A percentile compares a stretch with the other conserved stretches of the same genome.
Conservation (phyloP, 192 early-diverging fungal species). For the Rhizophagus clarus region DNA sequence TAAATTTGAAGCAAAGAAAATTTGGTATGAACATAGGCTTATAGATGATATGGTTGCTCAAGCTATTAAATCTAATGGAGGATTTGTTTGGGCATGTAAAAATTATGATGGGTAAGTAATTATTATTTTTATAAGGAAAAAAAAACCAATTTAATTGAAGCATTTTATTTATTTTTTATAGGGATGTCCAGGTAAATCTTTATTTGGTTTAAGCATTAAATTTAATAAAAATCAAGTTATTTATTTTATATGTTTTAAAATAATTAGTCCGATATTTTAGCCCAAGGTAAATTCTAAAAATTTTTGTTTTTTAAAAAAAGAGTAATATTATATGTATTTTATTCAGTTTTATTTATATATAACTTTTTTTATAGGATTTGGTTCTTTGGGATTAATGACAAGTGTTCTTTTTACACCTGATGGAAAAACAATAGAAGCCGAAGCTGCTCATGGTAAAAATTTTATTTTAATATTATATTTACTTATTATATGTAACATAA, state of each 20-base stretch:
- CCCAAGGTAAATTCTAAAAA: conserved; percentile 60
- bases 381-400: conserved; percentile 95
- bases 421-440: conserved; percentile 88
- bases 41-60: conserved; percentile 99
- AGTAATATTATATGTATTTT: not conserved
- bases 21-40: conserved; percentile 98
- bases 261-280: conserved; percentile 83
- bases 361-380: conserved; percentile 55
- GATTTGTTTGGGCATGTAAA: conserved; percentile 92
- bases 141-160: not conserved
- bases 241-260: not conserved
- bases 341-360: not conserved
- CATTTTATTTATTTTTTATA: not conserved
- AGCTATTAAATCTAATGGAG: conserved; percentile 89
- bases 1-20: conserved; percentile 75
- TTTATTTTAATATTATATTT: too few species aligned
- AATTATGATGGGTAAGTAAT: conserved; percentile 94
- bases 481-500: not conserved
- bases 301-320: not conserved
- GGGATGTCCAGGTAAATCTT: conserved; percentile 1
- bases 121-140: not conserved
- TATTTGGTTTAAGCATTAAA: not conserved
- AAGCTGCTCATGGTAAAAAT: conserved; percentile 80
- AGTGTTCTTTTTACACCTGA: conserved; percentile 91
- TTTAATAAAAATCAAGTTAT: not conserved